Evolutionary conservation across 768 basidiomycete genomes (phyloP), one percentile per base, ranked within the genome.

Genomic region (Podaxis rugospora): DNA sequence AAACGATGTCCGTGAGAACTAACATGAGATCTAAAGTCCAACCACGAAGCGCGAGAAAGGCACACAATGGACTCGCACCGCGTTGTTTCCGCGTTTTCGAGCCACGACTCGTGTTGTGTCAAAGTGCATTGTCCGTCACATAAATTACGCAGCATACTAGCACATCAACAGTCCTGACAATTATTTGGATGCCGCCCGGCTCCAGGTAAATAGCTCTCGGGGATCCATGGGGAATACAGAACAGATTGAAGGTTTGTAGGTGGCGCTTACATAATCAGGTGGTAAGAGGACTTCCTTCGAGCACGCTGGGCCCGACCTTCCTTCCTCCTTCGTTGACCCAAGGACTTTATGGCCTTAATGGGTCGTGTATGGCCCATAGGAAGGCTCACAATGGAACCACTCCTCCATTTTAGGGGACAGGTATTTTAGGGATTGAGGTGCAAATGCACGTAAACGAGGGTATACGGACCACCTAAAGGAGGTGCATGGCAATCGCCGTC

Each of bases 41-140:
- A 9, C 14, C 42, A 44, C 42, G 18, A n/a, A 14, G 18, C 42
- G 14, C 14, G 42, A 44, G 42, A 18, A 16, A 16, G 9, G 4
- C 16, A 44, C 16, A 58, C 23, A 23, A 23, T 13, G 36, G 16
- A 14, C 36, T 35, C 23, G 28, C 35, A 50, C 57, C 47, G 47
- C 57, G 27, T 51, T 51, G 57, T 11, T 14, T 14, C 57, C 57
- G 40, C 57, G 57, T 57, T 57, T 32, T 49, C 32, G 27, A 54
- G 52, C 36, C 25, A 18, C 10, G 52, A 54, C 32, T 52, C 25
- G 51, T 25, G 16, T 39, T 54, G 21, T 23, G 52, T 39, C 36
- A 54, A 18, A 13, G 18, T n/a, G 35, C 42, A 44, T 5, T 16
- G 18, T 18, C 18, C 7, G 42, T 32, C 7, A 32, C 32, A 32